Evolutionary conservation across 2,329 filamentous ascomycete genomes (phyloP).

Genomic region (Botryotinia narcissicola): DNA sequence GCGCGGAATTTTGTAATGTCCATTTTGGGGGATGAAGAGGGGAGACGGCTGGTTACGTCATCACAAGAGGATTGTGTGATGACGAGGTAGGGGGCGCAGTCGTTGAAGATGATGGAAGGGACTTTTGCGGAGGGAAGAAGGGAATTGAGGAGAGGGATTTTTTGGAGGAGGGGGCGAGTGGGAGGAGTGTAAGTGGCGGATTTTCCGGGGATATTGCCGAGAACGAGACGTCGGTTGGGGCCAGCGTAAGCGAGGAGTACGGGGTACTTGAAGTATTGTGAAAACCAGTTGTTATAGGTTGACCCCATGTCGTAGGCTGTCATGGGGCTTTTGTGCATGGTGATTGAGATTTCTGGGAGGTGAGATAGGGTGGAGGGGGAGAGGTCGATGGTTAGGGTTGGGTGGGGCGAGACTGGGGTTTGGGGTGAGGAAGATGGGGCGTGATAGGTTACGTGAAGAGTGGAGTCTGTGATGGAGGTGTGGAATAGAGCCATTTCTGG

Average conservation of each 20-base stretch:
- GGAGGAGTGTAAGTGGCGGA: conserved; percentile 24
- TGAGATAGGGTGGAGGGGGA: conserved; percentile 46
- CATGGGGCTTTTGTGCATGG: conserved; percentile 58
- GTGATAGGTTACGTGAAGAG: conserved; percentile 45
- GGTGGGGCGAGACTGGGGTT: conserved; percentile 17
- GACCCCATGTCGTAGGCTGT: conserved; percentile 62
- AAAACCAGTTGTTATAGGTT: conserved; percentile 64
- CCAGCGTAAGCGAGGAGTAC: conserved; percentile 65
- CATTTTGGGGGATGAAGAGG: conserved; percentile 46
- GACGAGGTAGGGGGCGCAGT: conserved; percentile 73
- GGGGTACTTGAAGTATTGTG: conserved; percentile 60
- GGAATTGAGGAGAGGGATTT: conserved; percentile 27
- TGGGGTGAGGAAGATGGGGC: conserved; percentile 26
- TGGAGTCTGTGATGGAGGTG: conserved; percentile 48
- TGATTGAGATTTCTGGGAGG: conserved; percentile 51
- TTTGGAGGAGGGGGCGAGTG: conserved; percentile 24
- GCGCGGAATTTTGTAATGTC: conserved; percentile 70
- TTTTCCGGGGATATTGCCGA: conserved; percentile 47
- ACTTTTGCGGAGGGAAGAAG: conserved; percentile 24
- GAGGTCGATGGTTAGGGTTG: conserved; percentile 54
- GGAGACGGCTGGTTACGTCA: conserved; percentile 59
- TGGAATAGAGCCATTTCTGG: conserved; percentile 63
- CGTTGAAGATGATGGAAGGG: conserved; percentile 61
- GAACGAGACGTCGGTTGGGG: conserved; percentile 54
- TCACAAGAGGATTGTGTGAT: conserved; percentile 67